Base-by-base conservation (phyloP, 2,329 filamentous ascomycete species). In the Thelonectria rubi region DNA sequence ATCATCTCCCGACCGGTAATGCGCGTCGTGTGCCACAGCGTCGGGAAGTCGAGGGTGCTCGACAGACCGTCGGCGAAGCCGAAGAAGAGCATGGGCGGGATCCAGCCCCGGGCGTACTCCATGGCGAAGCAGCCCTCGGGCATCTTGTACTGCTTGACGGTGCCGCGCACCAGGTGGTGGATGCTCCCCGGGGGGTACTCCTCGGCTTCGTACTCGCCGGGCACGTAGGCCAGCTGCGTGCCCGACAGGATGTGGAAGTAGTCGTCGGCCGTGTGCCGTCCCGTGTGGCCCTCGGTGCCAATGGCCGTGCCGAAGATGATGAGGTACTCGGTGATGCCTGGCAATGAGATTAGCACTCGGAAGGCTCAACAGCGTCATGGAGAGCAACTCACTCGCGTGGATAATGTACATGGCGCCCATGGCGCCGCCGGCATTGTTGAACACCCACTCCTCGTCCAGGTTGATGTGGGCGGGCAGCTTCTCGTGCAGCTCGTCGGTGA, bases 321-420 rank as follows among this genome's bases (percentile, higher is more conserved):
- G 69, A 96, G 82, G 79, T 96, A 96, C 78, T 97, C 93, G 18
- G 93, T 96, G 64, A 97, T 83, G 74, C 87, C 86, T 87, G 51
- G 15, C 39, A 46, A 40, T 18, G 5, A 18, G 11, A 47, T 62
- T 39, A 64, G 61, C 56, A 63, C 26, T n/a, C 4, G 18, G 15
- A 37, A 24, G 7, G 21, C 34, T 8, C 5, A 14, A n/a, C 11
- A 8, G n/a, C 11, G 8, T 42, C 11, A 15, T 12, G 15, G 32
- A 7, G 24, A 8, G 12, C 21, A 3, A 18, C 87, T 76, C 77
- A 91, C 90, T 94, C 62, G 92, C 91, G 75, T 96, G 93, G 71
- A 96, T 89, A 67, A 96, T 89, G 77, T 92, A 93, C 93, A 96
- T 95, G 73, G 86, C 91, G 58, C 93, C 93, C 93, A 96, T 97